Evolutionary conservation across 305 asterid species (phyloP).

Genomic region (Rubia tinctorum): DNA sequence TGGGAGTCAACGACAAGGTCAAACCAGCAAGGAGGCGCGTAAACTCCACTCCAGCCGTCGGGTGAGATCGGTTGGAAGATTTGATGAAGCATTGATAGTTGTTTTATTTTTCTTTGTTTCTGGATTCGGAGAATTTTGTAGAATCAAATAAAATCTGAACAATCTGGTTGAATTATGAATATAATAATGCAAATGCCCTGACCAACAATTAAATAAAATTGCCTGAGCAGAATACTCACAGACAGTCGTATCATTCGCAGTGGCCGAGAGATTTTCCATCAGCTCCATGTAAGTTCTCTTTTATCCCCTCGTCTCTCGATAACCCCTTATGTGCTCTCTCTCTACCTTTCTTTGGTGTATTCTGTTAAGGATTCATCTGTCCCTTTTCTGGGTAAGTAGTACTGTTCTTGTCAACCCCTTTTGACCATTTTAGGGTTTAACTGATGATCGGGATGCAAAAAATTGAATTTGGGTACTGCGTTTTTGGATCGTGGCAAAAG

Average conservation of each 20-base stretch:
- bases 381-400: not conserved
- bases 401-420: not conserved
- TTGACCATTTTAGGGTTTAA: constrained; percentile 1
- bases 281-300: not conserved
- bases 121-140: constrained; percentile 1
- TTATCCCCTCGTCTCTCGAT: not conserved
- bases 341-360: not conserved
- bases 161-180: not conserved
- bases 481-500: not conserved
- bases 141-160: constrained; percentile 7
- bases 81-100: not conserved
- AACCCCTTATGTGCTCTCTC: not conserved
- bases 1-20: not conserved
- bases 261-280: constrained; percentile 4
- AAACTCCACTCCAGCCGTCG: not conserved
- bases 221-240: not conserved
- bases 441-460: not conserved
- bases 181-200: not conserved
- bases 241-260: constrained; percentile 1
- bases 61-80: not conserved
- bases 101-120: not conserved
- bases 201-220: not conserved
- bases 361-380: not conserved
- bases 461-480: not conserved
- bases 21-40: not conserved